Conservation (phyloP, 164 flowering plant species). For the Tinospora cordifolia region DNA sequence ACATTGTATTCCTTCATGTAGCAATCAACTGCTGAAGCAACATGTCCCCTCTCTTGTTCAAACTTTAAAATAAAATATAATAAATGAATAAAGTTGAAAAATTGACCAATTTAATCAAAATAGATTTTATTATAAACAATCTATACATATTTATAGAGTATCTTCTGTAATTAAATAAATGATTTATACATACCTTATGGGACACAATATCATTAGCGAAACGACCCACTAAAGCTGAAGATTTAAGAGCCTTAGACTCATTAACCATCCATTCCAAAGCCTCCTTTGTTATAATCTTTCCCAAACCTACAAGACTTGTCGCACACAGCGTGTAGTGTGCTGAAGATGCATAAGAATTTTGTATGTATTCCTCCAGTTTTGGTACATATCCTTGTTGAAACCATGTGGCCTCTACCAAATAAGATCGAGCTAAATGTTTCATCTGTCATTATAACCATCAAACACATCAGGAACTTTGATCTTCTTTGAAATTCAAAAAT, state of each 20-base stretch:
- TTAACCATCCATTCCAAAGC: slow-evolving; percentile 27
- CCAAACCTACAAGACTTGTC: slow-evolving; percentile 29
- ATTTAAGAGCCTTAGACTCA: slow-evolving; percentile 22
- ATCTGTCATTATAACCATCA: slow-evolving; percentile 14
- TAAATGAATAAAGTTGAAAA: background rate
- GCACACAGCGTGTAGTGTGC: slow-evolving; percentile 14
- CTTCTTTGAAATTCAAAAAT: too few species aligned
- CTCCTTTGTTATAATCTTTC: slow-evolving; percentile 23
- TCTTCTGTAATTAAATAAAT: background rate
- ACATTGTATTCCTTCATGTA: slow-evolving; percentile 3
- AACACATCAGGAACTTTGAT: background rate
- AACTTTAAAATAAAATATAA: background rate
- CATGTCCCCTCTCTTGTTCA: slow-evolving; percentile 4
- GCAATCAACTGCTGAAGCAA: slow-evolving; percentile 8
- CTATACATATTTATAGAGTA: too few species aligned
- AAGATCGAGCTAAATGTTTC: slow-evolving; percentile 21
- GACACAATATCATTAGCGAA: slow-evolving; percentile 26
- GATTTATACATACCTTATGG: slow-evolving; percentile 18
- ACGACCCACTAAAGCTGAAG: slow-evolving; percentile 19
- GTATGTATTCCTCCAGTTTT: slow-evolving; percentile 30
- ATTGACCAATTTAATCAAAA: too few species aligned
- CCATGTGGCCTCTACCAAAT: slow-evolving; percentile 36
- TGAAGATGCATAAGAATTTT: background rate
- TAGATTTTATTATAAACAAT: too few species aligned
- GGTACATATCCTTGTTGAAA: slow-evolving; percentile 18